Base-by-base conservation (phyloP, 2,329 filamentous ascomycete species). In the Fusarium buxicola region DNA sequence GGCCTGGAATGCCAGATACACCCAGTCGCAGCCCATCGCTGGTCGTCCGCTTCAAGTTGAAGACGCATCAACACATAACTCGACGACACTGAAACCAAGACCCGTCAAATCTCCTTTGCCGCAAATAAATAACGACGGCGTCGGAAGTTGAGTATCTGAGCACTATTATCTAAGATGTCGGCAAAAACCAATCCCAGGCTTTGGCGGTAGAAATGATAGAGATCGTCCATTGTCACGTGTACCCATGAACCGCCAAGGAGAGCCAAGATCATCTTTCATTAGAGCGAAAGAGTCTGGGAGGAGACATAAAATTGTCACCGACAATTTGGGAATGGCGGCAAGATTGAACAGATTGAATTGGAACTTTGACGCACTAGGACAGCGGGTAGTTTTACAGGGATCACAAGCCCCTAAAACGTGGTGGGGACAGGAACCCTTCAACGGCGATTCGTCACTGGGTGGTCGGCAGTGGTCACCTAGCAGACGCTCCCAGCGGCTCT, bases 381-480 rank as follows among this genome's bases (percentile, higher is more conserved):
- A 53, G 56, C 56, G 44, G 49, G 16, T 51, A 51, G 35, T 34
- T 24, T 38, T 39, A 27, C 59, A 60, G 55, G 60, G 60, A 46
- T 44, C n/a, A 50, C 56, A 57, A 46, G 56, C 35, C 25, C 21
- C 40, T 25, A 58, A 69, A 65, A 66, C 49, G 51, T 49, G 43
- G 67, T 67, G 67, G 67, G 44, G 53, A 65, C 50, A 45, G 40
- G 44, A 53, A 58, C 56, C 12, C 46, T 60, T 43, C 16, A 31
- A 50, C 39, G 32, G 55, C 31, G 39, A 40, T 43, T 55, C 65
- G 63, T 70, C 63, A 68, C 67, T 65, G 43, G 39, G 38, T 24
- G 41, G 46, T 32, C 35, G 18, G 53, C 41, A 65, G 46, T 66
- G 67, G 59, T 43, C 35, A 47, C 40, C 32, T n/a, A 27, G 43